Evolutionary conservation across 495 filamentous ascomycete genomes (phyloP), one percentile per base, ranked within the genome.

Genomic region (Pyrenopolyporus hunteri): DNA sequence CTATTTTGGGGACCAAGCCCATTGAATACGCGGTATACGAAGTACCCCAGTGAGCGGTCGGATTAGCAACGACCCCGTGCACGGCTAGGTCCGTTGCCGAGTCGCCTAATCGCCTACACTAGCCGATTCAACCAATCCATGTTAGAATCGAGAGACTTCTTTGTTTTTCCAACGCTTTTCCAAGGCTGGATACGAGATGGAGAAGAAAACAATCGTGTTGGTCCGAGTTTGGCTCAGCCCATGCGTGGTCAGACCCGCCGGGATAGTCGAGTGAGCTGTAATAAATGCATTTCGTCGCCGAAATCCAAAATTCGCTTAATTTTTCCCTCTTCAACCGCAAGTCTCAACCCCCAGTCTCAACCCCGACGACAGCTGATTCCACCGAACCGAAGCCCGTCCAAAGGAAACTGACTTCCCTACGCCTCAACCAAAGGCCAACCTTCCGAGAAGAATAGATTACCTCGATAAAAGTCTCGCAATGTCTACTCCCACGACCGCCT

Each of bases 401-500:
- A n/a, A n/a, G n/a, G n/a, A n/a, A n/a, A n/a, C n/a, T n/a, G n/a
- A n/a, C n/a, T n/a, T n/a, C n/a, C n/a, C n/a, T n/a, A n/a, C n/a
- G n/a, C 16, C 37, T 8, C 37, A 28, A 49, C 25, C 23, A n/a
- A n/a, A n/a, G n/a, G n/a, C n/a, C n/a, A n/a, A n/a, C n/a, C n/a
- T n/a, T n/a, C n/a, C n/a, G n/a, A n/a, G n/a, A n/a, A n/a, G n/a
- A n/a, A n/a, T n/a, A n/a, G n/a, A n/a, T n/a, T n/a, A n/a, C n/a
- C n/a, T n/a, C n/a, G n/a, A n/a, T n/a, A n/a, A n/a, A n/a, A n/a
- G n/a, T n/a, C n/a, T n/a, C n/a, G n/a, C n/a, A n/a, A 63, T 57
- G 52, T 52, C 36, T 16, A 5, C 64, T 46, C 59, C 70, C 36
- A 55, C 66, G 17, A 28, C 63, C 47, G 23, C 67, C 20, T 59